Conservation (phyloP, 495 filamentous ascomycete genomes). For the Lindgomyces ingoldianus region DNA sequence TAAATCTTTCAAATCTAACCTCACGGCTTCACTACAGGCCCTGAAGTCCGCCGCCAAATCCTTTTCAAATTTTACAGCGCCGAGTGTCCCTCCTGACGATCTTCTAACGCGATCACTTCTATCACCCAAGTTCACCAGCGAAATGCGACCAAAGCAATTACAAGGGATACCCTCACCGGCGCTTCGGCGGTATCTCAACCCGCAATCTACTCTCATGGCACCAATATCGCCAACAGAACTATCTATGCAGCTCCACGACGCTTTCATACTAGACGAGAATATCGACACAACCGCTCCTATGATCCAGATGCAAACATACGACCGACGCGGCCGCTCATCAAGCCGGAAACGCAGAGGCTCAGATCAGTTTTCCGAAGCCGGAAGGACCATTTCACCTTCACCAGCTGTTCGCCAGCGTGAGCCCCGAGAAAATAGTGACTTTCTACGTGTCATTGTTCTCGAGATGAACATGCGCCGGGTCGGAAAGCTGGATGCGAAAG, state of each 20-base stretch:
- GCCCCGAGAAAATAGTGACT: constrained; percentile 88
- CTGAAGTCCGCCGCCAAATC: constrained; percentile 82
- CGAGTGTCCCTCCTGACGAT: constrained; percentile 76
- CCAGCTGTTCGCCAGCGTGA: constrained; percentile 74
- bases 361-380: constrained; percentile 41
- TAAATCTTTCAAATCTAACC: constrained; percentile 81
- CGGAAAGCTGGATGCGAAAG: constrained; percentile 84
- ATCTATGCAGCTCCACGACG: constrained; percentile 55
- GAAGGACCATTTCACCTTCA: constrained; percentile 22
- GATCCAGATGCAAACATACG: constrained; percentile 48
- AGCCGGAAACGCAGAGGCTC: constrained; percentile 19
- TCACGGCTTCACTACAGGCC: constrained; percentile 87
- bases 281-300: constrained; percentile 34
- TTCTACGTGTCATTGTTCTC: constrained; percentile 88
- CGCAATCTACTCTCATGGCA: constrained; percentile 56
- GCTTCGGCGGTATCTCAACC: constrained; percentile 90
- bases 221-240: constrained; percentile 65
- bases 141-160: constrained; percentile 78
- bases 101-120: constrained; percentile 85
- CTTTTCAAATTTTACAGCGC: constrained; percentile 70
- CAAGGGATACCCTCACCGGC: constrained; percentile 77
- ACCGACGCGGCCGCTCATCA: constrained; percentile 29
- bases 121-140: constrained; percentile 81
- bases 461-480: constrained; percentile 96
- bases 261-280: constrained; percentile 14